These are phyloP conservation scores for Coemansia sp. DNA, from an alignment of 192 early-diverging fungal genomes.

Conservation along the genomic window DNA sequence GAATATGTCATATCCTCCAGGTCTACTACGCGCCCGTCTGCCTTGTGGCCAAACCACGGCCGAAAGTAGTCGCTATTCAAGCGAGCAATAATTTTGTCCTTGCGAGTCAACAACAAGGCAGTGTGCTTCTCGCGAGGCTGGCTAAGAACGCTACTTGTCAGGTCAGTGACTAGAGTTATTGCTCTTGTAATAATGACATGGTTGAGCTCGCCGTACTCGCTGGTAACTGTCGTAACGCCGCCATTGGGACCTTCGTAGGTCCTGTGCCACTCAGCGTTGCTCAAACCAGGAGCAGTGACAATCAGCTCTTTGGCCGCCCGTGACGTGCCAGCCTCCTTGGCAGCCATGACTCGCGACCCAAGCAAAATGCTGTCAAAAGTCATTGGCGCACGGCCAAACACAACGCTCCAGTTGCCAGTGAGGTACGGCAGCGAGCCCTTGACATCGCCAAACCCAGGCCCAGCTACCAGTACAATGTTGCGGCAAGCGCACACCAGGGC, in stretches of 20 bases:
- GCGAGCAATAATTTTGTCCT: slow-evolving; percentile 81
- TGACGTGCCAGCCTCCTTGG: too few relatives aligned
- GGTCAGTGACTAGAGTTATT: slow-evolving; percentile 72
- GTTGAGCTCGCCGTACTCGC: slow-evolving; percentile 90
- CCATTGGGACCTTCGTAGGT: slow-evolving; percentile 77
- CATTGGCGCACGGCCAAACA: slow-evolving; percentile 87
- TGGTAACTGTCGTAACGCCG: slow-evolving; percentile 81
- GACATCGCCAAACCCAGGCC: too few relatives aligned
- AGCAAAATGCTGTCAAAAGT: slow-evolving; percentile 91
- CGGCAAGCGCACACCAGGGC: slow-evolving; percentile 62
- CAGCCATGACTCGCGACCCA: slow-evolving; percentile 91
- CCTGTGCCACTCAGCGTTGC: slow-evolving; percentile 76
- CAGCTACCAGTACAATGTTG: slow-evolving; percentile 85
- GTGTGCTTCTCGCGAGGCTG: too few relatives aligned
- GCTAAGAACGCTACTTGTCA: slow-evolving; percentile 75
- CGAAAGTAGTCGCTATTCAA: slow-evolving; percentile 88
- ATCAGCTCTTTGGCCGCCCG: slow-evolving; percentile 82
- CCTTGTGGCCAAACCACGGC: slow-evolving; percentile 90
- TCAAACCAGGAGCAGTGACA: slow-evolving; percentile 74
- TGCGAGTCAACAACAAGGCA: slow-evolving; percentile 59
- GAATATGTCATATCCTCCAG: too few relatives aligned
- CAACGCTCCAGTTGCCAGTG: too few relatives aligned
- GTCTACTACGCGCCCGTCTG: too few relatives aligned
- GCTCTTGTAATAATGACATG: slow-evolving; percentile 89
- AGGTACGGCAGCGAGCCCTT: too few relatives aligned